These are phyloP conservation scores for Hyaloperonospora brassicae DNA, from an alignment of 352 stramenopile species.

Conservation along the genomic window DNA sequence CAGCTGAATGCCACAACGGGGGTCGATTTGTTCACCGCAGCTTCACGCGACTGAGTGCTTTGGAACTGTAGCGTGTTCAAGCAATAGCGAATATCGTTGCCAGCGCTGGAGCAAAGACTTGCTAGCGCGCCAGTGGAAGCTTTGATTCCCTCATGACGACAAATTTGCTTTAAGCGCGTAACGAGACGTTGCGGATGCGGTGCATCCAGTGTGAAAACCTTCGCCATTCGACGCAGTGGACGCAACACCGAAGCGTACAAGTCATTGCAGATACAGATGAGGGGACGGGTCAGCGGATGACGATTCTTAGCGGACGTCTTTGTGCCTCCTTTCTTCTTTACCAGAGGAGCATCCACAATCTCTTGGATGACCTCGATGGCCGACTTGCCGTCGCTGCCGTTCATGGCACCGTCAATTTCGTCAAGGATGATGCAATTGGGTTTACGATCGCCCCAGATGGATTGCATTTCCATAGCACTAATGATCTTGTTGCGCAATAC, in stretches of 20 bases:
- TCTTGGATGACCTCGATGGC: conserved; percentile 90
- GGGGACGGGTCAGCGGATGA: conserved; percentile 84
- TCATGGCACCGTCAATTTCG: conserved; percentile 95
- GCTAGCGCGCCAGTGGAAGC: conserved; percentile 61
- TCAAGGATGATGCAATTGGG: conserved; percentile 98
- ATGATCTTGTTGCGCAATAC: conserved; percentile 89
- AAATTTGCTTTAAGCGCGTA: conserved; percentile 88
- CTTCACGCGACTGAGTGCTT: conserved; percentile 33
- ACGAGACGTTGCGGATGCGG: conserved; percentile 85
- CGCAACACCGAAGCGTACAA: conserved; percentile 92
- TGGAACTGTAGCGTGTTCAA: conserved; percentile 96
- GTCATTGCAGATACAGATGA: conserved; percentile 99
- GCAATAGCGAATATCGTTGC: conserved; percentile 92
- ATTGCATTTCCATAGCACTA: conserved; percentile 89
- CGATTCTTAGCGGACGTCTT: conserved; percentile 25
- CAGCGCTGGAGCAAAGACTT: conserved; percentile 48
- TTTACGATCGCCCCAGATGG: conserved; percentile 78
- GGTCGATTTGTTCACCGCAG: conserved; percentile 6
- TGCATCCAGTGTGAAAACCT: conserved; percentile 89
- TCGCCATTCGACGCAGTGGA: conserved; percentile 89
- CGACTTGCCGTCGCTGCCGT: conserved; percentile 69
- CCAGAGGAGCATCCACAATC: conserved; percentile 86
- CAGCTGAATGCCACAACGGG: conserved; percentile 20
- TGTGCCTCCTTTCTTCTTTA: conserved; percentile 35
- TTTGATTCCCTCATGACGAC: conserved; percentile 81